phyloP scores from a whole-genome alignment of 345 rosid genomes.

The Hypericum androsaemum region DNA sequence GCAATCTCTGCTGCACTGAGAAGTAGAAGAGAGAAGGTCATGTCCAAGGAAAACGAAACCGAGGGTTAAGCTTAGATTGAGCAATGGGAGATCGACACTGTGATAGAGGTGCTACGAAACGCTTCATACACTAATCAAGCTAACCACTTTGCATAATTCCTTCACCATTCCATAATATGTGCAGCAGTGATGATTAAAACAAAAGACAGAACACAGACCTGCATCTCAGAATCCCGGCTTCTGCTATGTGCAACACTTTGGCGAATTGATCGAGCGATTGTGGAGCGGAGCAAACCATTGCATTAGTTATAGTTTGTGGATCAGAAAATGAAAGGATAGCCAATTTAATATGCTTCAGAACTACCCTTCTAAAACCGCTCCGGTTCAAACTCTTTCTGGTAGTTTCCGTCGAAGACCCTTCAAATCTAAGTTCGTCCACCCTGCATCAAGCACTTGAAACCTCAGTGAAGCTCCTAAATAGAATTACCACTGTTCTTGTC shows the following conservation, averaged over 20 bases:
- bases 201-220: slow-evolving; percentile 13
- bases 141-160: too few relatives aligned
- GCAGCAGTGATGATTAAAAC: neutral
- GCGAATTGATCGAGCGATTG: slow-evolving; percentile 22
- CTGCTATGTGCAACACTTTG: slow-evolving; percentile 21
- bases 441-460: slow-evolving; percentile 14
- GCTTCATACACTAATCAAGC: too few relatives aligned
- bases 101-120: too few relatives aligned
- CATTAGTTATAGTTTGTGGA: slow-evolving; percentile 12
- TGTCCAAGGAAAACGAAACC: too few relatives aligned
- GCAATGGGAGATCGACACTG: too few relatives aligned
- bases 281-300: slow-evolving; percentile 15
- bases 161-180: neutral
- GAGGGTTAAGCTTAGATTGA: too few relatives aligned
- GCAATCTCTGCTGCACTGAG: slow-evolving; percentile 29
- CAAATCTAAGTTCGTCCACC: slow-evolving; percentile 23
- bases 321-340: slow-evolving; percentile 26
- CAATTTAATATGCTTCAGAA: slow-evolving; percentile 22
- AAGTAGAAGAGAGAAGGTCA: neutral
- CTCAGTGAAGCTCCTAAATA: neutral
- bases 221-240: slow-evolving; percentile 37
- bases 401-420: slow-evolving; percentile 12
- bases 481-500: too few relatives aligned
- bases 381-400: slow-evolving; percentile 13
- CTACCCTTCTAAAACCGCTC: slow-evolving; percentile 16